phyloP scores from a whole-genome alignment of 106 monocot genomes.

The Dendrobium huoshanense region DNA sequence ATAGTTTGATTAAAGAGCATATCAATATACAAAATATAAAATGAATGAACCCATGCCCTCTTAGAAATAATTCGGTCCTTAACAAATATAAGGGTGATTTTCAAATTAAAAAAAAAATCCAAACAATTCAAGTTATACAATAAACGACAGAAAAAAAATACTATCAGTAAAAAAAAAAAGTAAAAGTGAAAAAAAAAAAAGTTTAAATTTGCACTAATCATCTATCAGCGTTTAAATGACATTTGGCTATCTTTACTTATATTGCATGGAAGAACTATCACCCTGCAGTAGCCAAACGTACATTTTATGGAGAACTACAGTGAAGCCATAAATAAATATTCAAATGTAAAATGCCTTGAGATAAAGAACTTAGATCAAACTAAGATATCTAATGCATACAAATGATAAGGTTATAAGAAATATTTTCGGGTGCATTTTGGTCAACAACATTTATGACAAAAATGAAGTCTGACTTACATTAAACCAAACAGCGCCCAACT shows the following conservation, averaged over 20 bases:
- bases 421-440: neutral
- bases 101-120: neutral
- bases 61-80: no score
- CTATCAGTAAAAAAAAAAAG: neutral
- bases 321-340: neutral
- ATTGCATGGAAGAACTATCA: neutral
- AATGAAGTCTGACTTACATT: neutral
- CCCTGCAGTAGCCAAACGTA: neutral
- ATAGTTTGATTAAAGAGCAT: no score
- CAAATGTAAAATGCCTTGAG: neutral
- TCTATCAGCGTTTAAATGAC: conserved; percentile 2
- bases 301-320: neutral
- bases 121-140: neutral
- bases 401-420: neutral
- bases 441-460: neutral
- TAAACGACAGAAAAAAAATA: neutral
- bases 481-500: neutral
- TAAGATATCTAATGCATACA: neutral
- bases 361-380: neutral
- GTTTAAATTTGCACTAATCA: neutral
- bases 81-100: no score
- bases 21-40: no score
- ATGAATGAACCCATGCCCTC: no score
- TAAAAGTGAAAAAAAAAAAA: neutral
- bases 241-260: neutral